Evolutionary conservation across 192 early-diverging fungal species (phyloP).

Genomic region (Phlyctochytrium planicorne): DNA sequence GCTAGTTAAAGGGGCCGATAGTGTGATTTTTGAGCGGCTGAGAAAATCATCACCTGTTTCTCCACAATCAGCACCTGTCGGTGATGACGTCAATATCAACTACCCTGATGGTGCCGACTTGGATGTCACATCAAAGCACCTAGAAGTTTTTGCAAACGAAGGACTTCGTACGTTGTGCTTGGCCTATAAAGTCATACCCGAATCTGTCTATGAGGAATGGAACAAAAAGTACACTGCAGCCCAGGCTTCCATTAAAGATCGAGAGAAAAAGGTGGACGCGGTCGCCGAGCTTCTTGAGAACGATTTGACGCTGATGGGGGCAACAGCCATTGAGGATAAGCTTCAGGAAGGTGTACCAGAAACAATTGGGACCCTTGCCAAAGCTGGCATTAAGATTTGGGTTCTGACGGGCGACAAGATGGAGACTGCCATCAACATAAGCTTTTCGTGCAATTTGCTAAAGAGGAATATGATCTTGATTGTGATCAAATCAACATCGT

Average conservation of each 20-base stretch:
- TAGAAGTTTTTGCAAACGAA: slow-evolving; percentile 47
- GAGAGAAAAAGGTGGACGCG: slow-evolving; percentile 69
- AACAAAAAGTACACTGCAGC: slow-evolving; percentile 71
- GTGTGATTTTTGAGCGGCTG: slow-evolving; percentile 87
- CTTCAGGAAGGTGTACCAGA: slow-evolving; percentile 96
- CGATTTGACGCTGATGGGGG: slow-evolving; percentile 81
- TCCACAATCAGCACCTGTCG: background rate
- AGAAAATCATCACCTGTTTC: background rate
- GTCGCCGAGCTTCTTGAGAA: slow-evolving; percentile 79
- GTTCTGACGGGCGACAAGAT: slow-evolving; percentile 97
- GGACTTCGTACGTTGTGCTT: slow-evolving; percentile 91
- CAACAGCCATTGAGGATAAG: slow-evolving; percentile 96
- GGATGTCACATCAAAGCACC: slow-evolving; percentile 38
- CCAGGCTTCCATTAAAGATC: slow-evolving; percentile 65
- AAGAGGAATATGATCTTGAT: slow-evolving; percentile 50
- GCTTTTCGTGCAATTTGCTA: slow-evolving; percentile 70
- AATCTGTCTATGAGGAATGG: slow-evolving; percentile 79
- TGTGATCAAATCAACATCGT: slow-evolving; percentile 42
- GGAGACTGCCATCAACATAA: slow-evolving; percentile 99
- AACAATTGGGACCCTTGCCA: slow-evolving; percentile 75
- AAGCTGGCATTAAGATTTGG: slow-evolving; percentile 95
- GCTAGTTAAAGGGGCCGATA: slow-evolving; percentile 94
- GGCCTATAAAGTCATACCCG: slow-evolving; percentile 70
- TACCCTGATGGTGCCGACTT: slow-evolving; percentile 40
- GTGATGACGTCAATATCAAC: background rate